Evolutionary conservation across 805 yeast genomes (phyloP).

Genomic region (Peterozyma xylosa): DNA sequence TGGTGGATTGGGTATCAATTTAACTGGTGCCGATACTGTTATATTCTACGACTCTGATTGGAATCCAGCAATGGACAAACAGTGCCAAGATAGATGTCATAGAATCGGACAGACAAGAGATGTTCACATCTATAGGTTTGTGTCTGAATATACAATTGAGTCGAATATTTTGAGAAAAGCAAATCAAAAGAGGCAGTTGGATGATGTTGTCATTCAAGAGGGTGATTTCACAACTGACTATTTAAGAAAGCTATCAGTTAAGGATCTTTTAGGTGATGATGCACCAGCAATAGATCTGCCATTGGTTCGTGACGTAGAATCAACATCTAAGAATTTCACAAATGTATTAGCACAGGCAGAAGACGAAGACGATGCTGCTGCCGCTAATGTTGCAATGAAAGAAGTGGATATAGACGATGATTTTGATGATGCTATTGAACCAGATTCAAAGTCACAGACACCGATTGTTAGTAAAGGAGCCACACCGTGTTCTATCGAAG

Average conservation of each 20-base stretch:
- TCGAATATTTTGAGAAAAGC: conserved; percentile 91
- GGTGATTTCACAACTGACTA: conserved; percentile 98
- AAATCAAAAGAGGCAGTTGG: conserved; percentile 88
- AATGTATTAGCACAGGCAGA: conserved; percentile 80
- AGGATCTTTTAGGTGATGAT: conserved; percentile 71
- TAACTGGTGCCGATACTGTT: conserved; percentile 98
- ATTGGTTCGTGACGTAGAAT: conserved; percentile 12
- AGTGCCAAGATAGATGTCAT: conserved; percentile 98
- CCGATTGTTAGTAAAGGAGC: conserved; percentile 17
- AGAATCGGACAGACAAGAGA: conserved; percentile 98
- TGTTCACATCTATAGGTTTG: conserved; percentile 94
- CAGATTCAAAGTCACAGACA: conserved; percentile 16
- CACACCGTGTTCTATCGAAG: conserved; percentile 10
- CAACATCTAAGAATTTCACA: conserved; percentile 22
- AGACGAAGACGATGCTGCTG: conserved; percentile 85
- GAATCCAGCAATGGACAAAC: conserved; percentile 99
- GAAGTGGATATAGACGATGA: conserved; percentile 84
- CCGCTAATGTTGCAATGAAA: conserved; percentile 82
- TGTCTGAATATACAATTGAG: conserved; percentile 93
- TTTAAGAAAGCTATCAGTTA: conserved; percentile 78
- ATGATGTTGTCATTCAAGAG: conserved; percentile 92
- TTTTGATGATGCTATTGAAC: conserved; percentile 46
- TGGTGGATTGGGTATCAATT: conserved; percentile 95
- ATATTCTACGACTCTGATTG: conserved; percentile 97
- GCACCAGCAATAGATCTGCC: conserved; percentile 19